Conservation (phyloP, 257 asterid genomes). For the Scutellaria minor region DNA sequence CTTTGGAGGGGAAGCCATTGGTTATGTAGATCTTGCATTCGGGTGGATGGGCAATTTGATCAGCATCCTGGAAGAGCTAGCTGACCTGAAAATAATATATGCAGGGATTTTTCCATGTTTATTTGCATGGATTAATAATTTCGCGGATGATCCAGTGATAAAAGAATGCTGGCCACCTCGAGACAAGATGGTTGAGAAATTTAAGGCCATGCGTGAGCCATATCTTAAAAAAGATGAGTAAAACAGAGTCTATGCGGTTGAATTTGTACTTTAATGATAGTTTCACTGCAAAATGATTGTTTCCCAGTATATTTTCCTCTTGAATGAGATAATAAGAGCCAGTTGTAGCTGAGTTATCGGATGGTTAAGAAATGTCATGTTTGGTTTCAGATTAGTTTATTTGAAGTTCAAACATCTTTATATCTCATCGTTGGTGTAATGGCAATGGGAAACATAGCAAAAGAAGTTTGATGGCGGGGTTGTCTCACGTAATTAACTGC, state of each 20-base stretch:
- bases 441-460: constrained; percentile 14
- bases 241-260: constrained; percentile 36
- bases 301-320: neutral
- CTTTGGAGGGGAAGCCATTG: constrained; percentile 64
- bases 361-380: constrained; percentile 3
- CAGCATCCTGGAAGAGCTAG: constrained; percentile 54
- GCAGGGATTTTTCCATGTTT: constrained; percentile 49
- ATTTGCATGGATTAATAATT: constrained; percentile 56
- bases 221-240: constrained; percentile 40
- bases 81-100: constrained; percentile 47
- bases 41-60: constrained; percentile 59
- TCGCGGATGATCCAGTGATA: constrained; percentile 50
- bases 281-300: constrained; percentile 21
- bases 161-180: constrained; percentile 67
- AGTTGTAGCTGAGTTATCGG: constrained; percentile 22
- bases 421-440: neutral
- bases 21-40: constrained; percentile 62
- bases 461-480: neutral
- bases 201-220: constrained; percentile 43
- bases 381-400: constrained; percentile 18
- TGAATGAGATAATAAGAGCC: constrained; percentile 22
- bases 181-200: constrained; percentile 58
- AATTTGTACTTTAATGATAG: neutral
- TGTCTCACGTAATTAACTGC: neutral
- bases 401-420: constrained; percentile 7